Conservation (phyloP, 768 basidiomycete genomes). For the Agaricus subrufescens region DNA sequence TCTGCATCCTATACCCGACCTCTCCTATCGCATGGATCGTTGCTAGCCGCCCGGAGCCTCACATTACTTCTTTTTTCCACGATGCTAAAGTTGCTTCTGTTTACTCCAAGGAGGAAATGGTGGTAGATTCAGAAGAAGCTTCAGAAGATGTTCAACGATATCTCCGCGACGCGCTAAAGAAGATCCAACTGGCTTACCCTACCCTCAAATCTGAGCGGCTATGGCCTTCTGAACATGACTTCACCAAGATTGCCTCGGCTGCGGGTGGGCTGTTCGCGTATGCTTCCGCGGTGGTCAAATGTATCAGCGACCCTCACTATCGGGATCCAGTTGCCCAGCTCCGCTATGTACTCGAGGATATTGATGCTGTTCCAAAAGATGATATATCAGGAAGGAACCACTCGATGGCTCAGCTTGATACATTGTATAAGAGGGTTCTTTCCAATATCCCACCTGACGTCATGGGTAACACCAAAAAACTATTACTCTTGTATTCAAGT, state of each 20-base stretch:
- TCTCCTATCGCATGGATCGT: conserved; percentile 19
- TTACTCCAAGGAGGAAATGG: not conserved
- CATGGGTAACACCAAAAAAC: not conserved
- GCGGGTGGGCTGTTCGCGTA: conserved; percentile 23
- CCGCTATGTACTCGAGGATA: not conserved
- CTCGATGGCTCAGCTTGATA: too few species aligned
- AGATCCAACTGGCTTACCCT: conserved; percentile 3
- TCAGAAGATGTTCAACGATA: too few species aligned
- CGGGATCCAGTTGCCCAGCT: not conserved
- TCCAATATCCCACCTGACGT: not conserved
- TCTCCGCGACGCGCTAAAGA: not conserved
- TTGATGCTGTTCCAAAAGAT: not conserved
- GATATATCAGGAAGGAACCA: not conserved
- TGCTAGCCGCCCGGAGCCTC: conserved; percentile 22
- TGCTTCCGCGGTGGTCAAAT: conserved; percentile 17
- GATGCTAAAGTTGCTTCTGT: not conserved
- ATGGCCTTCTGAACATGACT: conserved; percentile 16
- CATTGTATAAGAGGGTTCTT: too few species aligned
- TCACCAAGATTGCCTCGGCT: conserved; percentile 13
- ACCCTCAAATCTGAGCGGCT: not conserved
- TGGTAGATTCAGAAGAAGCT: not conserved
- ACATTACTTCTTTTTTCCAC: conserved; percentile 14
- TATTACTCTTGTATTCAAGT: not conserved
- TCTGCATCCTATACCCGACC: not conserved
- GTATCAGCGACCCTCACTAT: conserved; percentile 11